phyloP scores from a whole-genome alignment of 2,329 filamentous ascomycete genomes.

The Neocucurbitaria cava region DNA sequence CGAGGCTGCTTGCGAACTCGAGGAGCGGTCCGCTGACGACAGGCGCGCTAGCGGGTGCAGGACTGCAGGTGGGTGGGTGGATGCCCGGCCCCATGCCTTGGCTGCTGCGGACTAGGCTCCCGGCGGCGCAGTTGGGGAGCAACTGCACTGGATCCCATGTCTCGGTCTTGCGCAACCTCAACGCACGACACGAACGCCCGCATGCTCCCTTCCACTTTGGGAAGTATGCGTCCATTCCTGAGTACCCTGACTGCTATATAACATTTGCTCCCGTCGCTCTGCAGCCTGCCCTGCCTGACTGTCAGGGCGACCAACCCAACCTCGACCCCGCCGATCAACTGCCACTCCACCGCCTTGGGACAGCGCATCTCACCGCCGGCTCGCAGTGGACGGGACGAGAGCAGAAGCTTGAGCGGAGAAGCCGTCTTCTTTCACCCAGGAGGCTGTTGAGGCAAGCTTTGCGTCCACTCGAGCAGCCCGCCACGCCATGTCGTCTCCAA shows the following conservation, averaged over 20 bases:
- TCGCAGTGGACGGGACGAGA: neutral
- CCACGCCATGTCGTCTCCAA: conserved; percentile 42
- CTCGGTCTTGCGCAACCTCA: conserved; percentile 30
- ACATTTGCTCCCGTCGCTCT: conserved; percentile 17
- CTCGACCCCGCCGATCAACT: conserved; percentile 7
- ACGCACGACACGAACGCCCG: conserved; percentile 9
- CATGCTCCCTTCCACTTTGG: conserved; percentile 21
- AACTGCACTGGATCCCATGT: conserved; percentile 19
- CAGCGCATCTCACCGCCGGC: conserved; percentile 7
- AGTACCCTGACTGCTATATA: conserved; percentile 17
- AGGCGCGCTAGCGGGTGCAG: neutral
- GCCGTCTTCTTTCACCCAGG: neutral
- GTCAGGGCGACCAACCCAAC: conserved; percentile 8
- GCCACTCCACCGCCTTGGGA: conserved; percentile 1
- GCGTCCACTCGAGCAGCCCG: neutral
- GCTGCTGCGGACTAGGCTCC: neutral
- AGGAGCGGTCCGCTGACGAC: conserved; percentile 23
- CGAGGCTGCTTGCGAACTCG: conserved; percentile 18
- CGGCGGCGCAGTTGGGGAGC: neutral
- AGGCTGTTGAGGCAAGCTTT: neutral
- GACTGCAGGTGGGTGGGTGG: too few species aligned
- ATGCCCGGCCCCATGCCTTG: neutral
- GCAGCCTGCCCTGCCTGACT: conserved; percentile 7
- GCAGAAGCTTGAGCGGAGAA: neutral
- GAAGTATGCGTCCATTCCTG: conserved; percentile 32